Base-by-base conservation (phyloP, 164 flowering plant species). In the Houttuynia cordata region DNA sequence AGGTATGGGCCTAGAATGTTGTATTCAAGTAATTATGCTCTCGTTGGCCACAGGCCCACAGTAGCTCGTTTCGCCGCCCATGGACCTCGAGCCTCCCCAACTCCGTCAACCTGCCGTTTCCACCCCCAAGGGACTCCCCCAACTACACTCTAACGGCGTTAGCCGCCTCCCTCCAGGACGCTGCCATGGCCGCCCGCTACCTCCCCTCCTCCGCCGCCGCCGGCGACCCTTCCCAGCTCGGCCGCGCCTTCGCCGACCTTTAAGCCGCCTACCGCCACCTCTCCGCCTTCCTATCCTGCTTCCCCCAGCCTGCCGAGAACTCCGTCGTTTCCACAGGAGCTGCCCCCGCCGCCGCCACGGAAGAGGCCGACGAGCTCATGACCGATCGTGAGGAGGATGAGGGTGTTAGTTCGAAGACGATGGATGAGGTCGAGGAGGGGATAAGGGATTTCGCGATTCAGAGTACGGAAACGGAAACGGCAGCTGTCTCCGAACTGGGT, bases 391-490 rank as follows among this genome's bases (percentile, higher is more conserved):
- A 22, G 8, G 58, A 56, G n/a, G 58, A 56, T 12, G 30, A n/a
- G n/a, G n/a, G n/a, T n/a, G n/a, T 52, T 12, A 52, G 19, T 23
- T 52, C 55, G 10, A 18, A 52, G 55, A n/a, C 23, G 1, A 52
- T 52, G 23, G 55, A 52, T 14, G 23, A 52, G 24, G 55, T 52
- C 12, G 55, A 52, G 55, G 55, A 52, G 23, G 55, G 55, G 55
- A 52, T 52, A 8, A 52, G 55, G 55, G 55, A 52, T 22, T 52
- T 24, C 24, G 39, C 39, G 39, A 12, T 56, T 15, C 58, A 56
- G 40, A 56, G 17, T 14, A 56, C 37, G 37, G 37, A 56, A n/a
- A n/a, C n/a, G 58, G 39, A 56, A 56, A 17, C 23, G 58, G 58
- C 58, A 17, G 30, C 25, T 23, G 37, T 56, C 58, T 0, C 58